Base-by-base conservation (phyloP, 345 rosid species). In the Citrus sp. region DNA sequence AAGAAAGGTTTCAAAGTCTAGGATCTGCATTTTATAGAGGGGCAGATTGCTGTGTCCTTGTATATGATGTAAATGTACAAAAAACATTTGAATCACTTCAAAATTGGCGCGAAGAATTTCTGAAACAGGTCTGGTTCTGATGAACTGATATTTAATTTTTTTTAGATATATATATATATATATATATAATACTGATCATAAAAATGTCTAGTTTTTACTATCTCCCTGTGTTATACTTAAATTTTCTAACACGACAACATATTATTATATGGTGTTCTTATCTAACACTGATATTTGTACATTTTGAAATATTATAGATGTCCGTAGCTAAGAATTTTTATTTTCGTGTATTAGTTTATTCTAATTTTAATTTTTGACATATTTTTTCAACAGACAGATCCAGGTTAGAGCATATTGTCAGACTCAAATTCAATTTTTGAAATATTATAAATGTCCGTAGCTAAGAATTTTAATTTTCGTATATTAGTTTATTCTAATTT, bases 11-110 rank as follows among this genome's bases (percentile, higher is more conserved):
- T 83, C 96, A 93, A 62, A 92, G 98, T 80, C 88, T 92, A 18
- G 96, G 97, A 7, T 76, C 97, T 0, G 96, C 98, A 2, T 93
- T 95, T 78, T 95, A 92, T 60, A 89, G 99, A 82, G 99, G 97
- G 6, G 92, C 98, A 37, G 99, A 95, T 80, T 95, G 97, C 76
- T 92, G 98, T 62, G 94, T 90, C 73, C 87, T 95, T 60, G 91
- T 87, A 4, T 92, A 86, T 65, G 98, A 93, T 58, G 98, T 95
- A 10, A 95, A 92, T 66, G 76, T 86, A 4, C 71, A 40, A 19
- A 92, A 80, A 77, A 81, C 98, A 32, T 91, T 92, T 18, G 93
- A 93, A 78, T 75, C 90, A 4, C 94, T 93, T 51, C 80, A 84
- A 49, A 89, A 87, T 68, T 95, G 97, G 97, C 90, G 82, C 38